Base-by-base conservation (phyloP, 2,329 filamentous ascomycete species). In the Epichloe coenophiala region DNA sequence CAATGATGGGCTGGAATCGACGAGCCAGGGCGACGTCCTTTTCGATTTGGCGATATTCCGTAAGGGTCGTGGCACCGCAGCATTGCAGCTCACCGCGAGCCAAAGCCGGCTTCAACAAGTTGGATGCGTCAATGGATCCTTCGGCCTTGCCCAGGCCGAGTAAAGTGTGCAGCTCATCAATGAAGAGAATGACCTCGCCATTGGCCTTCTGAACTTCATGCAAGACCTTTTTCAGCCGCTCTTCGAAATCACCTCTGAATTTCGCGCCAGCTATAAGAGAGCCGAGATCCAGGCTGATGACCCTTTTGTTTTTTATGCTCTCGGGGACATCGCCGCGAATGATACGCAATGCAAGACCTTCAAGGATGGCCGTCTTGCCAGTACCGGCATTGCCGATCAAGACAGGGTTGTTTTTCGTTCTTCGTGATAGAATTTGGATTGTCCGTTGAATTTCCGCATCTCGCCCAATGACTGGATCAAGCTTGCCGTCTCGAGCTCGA, bases 401-500 rank as follows among this genome's bases (percentile, higher is more conserved):
- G 1, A 96, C 90, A 0, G 91, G 91, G 57, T 95, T 95, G 61
- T 96, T 97, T 68, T 97, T 97, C 7, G 93, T 97, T 54, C 93
- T 77, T 55, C 93, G 76, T 15, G 90, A 96, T 1, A 98, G 70
- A 11, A 98, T 86, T 62, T 97, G 93, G 53, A 97, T 96, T 0
- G 90, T 95, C 47, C 93, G 77, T 62, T 95, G 88, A 48, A 97
- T 95, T 65, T 96, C 93, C 5, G 80, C 74, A 60, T 96, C 90
- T 65, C 93, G 78, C 19, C 93, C 93, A 61, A 98, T 97, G 13
- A 97, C 91, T 0, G 93, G 93, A 62, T 98, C 93, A 3, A 98
- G 76, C 63, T 95, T 96, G 40, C 93, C 93, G 46, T 86, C 84
- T 64, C 78, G 86, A 19, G 93, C 93, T 60, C 80, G 80, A 12